A percentile compares a stretch with the other conserved stretches of the same genome.
Conservation (phyloP, 306 rosid species). For the Acacia acuminata region DNA sequence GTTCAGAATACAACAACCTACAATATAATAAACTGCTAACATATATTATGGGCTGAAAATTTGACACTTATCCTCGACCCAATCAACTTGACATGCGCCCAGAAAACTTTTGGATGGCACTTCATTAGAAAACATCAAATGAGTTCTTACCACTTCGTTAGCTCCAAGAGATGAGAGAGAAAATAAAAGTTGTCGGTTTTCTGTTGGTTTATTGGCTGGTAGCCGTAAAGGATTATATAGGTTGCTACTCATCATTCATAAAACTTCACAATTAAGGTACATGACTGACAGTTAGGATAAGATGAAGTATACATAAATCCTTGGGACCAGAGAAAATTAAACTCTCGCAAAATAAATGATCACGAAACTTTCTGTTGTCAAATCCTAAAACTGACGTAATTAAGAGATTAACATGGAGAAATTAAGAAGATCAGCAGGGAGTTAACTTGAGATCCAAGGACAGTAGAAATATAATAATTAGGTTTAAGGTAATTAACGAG, state of each 20-base stretch:
- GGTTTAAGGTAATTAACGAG: slow-evolving; percentile 5
- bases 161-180: background rate
- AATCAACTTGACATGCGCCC: slow-evolving; percentile 30
- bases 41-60: slow-evolving; percentile 1
- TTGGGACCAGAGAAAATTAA: background rate
- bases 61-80: slow-evolving; percentile 25
- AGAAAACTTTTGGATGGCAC: background rate
- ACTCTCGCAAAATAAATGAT: background rate
- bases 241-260: background rate
- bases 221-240: background rate
- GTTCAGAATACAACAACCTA: background rate
- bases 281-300: background rate
- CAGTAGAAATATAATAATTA: slow-evolving; percentile 8
- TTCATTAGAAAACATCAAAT: background rate
- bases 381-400: background rate
- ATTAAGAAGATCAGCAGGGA: background rate
- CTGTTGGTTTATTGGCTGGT: background rate
- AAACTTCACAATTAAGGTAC: background rate
- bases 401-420: background rate
- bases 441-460: background rate
- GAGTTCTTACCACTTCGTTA: background rate
- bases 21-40: background rate
- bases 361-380: background rate
- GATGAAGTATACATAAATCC: background rate
- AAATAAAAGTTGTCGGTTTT: background rate